Conservation (phyloP, 2,329 filamentous ascomycete species). For the Sclerotinia nivalis region DNA sequence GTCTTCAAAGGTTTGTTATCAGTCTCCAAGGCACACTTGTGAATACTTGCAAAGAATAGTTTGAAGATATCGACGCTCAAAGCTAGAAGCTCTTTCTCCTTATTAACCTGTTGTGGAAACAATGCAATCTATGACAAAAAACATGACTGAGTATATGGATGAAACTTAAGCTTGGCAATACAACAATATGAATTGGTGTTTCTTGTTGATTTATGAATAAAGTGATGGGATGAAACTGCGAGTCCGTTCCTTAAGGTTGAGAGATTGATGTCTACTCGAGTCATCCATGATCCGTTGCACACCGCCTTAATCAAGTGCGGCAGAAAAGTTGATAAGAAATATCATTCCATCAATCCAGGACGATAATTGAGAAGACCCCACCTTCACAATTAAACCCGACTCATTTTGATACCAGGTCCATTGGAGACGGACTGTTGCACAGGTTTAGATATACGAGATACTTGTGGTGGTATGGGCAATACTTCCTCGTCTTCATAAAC, state of each 20-base stretch:
- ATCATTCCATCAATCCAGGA: constrained; percentile 6
- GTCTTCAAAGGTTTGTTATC: background rate
- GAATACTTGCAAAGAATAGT: background rate
- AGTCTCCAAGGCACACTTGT: background rate
- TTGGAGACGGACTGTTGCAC: background rate
- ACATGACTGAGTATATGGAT: background rate
- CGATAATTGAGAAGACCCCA: background rate
- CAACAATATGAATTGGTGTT: background rate
- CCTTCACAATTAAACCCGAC: background rate
- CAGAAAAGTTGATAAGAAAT: constrained; percentile 17
- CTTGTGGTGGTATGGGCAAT: background rate
- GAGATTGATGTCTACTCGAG: background rate
- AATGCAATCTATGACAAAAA: background rate
- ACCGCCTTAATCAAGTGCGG: constrained; percentile 5
- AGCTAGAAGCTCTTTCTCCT: background rate
- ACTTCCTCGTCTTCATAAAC: background rate
- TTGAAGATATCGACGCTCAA: background rate
- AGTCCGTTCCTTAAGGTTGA: background rate
- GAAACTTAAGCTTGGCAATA: background rate
- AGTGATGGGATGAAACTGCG: background rate
- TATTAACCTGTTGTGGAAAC: background rate
- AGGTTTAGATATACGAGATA: background rate
- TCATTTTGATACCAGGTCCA: background rate
- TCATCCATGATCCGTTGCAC: background rate
- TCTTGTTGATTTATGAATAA: constrained; percentile 10